A percentile compares a stretch with the other conserved stretches of the same genome.
Evolutionary conservation across 768 basidiomycete genomes (phyloP).

Genomic region (Porphyrellus cyaneotinctus): DNA sequence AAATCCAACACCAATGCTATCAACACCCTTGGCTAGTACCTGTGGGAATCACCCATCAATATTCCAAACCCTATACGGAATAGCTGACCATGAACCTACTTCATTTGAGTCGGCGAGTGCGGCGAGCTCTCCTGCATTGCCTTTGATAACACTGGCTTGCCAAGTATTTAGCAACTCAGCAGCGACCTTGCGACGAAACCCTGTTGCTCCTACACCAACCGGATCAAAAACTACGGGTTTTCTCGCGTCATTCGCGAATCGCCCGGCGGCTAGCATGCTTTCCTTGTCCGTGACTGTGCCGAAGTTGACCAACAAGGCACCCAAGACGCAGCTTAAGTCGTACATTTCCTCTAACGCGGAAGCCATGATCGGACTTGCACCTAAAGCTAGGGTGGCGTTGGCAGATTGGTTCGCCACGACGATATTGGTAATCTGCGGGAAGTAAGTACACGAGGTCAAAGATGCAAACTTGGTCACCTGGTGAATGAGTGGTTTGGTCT

Average conservation of each 20-base stretch:
- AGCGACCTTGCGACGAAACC: conserved; percentile 53
- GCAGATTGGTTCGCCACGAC: conserved; percentile 89
- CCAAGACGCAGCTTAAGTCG: conserved; percentile 63
- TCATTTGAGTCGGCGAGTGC: conserved; percentile 72
- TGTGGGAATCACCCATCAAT: conserved; percentile 20
- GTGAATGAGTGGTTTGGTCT: conserved; percentile 69
- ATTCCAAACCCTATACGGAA: not conserved
- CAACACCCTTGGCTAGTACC: conserved; percentile 81
- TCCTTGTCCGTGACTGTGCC: conserved; percentile 71
- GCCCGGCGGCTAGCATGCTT: conserved; percentile 75
- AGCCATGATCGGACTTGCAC: conserved; percentile 94
- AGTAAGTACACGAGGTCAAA: not conserved
- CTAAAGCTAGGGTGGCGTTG: conserved; percentile 82
- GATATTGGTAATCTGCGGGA: conserved; percentile 74
- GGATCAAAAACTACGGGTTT: conserved; percentile 89
- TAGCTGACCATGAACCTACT: conserved; percentile 35
- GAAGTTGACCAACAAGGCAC: conserved; percentile 80
- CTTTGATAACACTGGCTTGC: conserved; percentile 91
- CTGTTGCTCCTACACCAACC: conserved; percentile 84
- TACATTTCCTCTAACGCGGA: conserved; percentile 78
- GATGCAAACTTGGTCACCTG: conserved; percentile 44
- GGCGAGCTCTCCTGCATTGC: conserved; percentile 87
- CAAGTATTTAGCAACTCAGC: conserved; percentile 68
- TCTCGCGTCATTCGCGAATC: conserved; percentile 57
- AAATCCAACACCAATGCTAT: conserved; percentile 77